phyloP scores from a whole-genome alignment of 179 eudicot genomes.

The Pouteria campechiana region DNA sequence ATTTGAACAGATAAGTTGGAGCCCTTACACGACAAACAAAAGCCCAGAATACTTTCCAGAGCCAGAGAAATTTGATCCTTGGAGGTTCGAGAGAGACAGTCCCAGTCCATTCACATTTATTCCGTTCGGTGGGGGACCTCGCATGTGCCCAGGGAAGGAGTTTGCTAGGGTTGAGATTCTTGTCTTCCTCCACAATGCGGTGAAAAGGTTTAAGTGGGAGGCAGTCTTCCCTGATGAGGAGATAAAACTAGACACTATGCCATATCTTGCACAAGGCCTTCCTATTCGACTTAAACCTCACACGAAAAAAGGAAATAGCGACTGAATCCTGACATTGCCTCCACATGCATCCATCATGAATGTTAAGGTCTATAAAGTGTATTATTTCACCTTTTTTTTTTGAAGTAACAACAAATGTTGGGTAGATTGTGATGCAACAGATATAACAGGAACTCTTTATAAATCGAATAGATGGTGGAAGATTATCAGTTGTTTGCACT shows the following conservation, averaged over 20 bases:
- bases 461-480: too few relatives aligned
- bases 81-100: slow-evolving; percentile 21
- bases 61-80: slow-evolving; percentile 15
- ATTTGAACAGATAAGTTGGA: slow-evolving; percentile 18
- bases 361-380: too few relatives aligned
- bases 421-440: too few relatives aligned
- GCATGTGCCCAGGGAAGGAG: slow-evolving; percentile 32
- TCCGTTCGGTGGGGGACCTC: slow-evolving; percentile 30
- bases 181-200: slow-evolving; percentile 15
- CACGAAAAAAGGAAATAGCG: too few relatives aligned
- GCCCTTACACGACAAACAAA: slow-evolving; percentile 1
- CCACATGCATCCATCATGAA: too few relatives aligned
- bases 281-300: slow-evolving; percentile 24
- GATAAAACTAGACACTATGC: slow-evolving; percentile 23
- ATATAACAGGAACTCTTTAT: too few relatives aligned
- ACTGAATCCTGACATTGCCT: too few relatives aligned
- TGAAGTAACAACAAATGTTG: too few relatives aligned
- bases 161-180: slow-evolving; percentile 20
- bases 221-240: slow-evolving; percentile 21
- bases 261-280: slow-evolving; percentile 23
- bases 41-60: slow-evolving; percentile 10
- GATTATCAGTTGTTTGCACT: too few relatives aligned
- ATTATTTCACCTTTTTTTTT: too few relatives aligned
- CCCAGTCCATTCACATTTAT: slow-evolving; percentile 17
- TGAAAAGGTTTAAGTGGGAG: slow-evolving; percentile 19